Base-by-base conservation (phyloP, 2,329 filamentous ascomycete species). In the Ceratocystis harringtonii region DNA sequence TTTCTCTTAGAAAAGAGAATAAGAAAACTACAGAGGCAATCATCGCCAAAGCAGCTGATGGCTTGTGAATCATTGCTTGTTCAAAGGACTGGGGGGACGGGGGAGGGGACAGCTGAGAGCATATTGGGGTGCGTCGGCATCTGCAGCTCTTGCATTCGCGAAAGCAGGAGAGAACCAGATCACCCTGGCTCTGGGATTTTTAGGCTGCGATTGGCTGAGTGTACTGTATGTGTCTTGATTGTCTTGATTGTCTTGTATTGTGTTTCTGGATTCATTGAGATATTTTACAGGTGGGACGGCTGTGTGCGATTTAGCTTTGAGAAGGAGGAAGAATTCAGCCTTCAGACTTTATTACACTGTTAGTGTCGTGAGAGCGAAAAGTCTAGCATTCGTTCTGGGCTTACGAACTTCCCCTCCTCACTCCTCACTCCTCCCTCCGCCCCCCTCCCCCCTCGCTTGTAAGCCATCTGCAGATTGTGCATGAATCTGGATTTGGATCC, bases 71-170 rank as follows among this genome's bases (percentile, higher is more conserved):
- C 15, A 15, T 41, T 41, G 36, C 36, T 15, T 41, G 10, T 15
- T 41, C 12, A 41, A 15, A 41, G 22, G 25, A 32, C 52, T 36
- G 25, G 4, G 48, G 17, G 6, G 44, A 48, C 12, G 43, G 15
- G 25, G 48, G 19, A n/a, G 4, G 8, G 52, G 17, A 12, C 12
- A 17, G 52, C 52, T 57, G 52, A 32, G 52, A n/a, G 12, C 5
- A 17, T 32, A 17, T 58, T 28, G n/a, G 55, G 32, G 55, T 58
- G n/a, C 28, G 28, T 36, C 55, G 15, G 15, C 12, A 19, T 15
- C 28, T 58, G 55, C 55, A 58, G 43, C 32, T 57, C 60, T 45
- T 66, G 61, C 61, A 62, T 63, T 66, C 44, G 65, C 60, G 61
- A 66, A 66, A 55, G 45, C 57, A 64, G 44, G 62, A 62, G 55